phyloP scores from a whole-genome alignment of 2,329 filamentous ascomycete genomes.

The Cytospora paraplurivora region DNA sequence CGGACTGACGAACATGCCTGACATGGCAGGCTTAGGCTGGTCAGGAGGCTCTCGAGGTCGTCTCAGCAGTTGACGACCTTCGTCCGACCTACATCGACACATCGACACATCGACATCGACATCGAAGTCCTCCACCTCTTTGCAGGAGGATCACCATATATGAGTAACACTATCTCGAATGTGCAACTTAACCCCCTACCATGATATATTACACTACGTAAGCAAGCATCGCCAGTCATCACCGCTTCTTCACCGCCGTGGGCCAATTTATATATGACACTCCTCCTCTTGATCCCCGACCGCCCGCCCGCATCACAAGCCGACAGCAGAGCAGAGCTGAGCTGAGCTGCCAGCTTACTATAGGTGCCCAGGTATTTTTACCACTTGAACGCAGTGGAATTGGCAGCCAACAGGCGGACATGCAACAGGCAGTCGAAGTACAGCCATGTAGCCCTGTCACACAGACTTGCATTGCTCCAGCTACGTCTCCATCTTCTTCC shows the following conservation, averaged over 20 bases:
- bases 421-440: not conserved
- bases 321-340: not conserved
- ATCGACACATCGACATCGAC: not conserved
- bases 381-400: too few relatives aligned
- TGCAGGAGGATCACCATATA: not conserved
- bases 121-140: not conserved
- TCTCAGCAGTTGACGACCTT: too few relatives aligned
- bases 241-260: not conserved
- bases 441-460: not conserved
- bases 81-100: not conserved
- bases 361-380: too few relatives aligned
- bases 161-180: not conserved
- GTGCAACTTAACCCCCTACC: too few relatives aligned
- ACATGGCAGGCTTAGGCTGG: not conserved
- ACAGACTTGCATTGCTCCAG: slow-evolving; percentile 11
- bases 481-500: slow-evolving; percentile 1
- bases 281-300: not conserved
- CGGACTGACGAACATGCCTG: not conserved
- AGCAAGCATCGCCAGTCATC: not conserved
- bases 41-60: not conserved
- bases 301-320: not conserved
- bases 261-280: not conserved
- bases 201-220: too few relatives aligned
- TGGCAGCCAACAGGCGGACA: not conserved
- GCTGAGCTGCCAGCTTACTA: not conserved